These are phyloP conservation scores for Carallia pectinifolia DNA, from an alignment of 345 rosid species.

Conservation along the genomic window DNA sequence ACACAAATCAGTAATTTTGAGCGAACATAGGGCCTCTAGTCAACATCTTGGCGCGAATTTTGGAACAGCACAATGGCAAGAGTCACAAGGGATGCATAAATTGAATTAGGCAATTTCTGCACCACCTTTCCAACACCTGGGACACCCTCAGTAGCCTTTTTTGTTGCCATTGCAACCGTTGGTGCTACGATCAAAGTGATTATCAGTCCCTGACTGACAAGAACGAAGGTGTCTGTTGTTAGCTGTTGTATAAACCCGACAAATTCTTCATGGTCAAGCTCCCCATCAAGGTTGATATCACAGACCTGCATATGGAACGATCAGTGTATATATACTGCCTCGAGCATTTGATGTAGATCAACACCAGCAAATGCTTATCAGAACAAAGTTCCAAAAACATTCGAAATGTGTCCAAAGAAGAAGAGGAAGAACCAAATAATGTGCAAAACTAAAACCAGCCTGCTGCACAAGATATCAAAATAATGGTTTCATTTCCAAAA, in stretches of 20 bases:
- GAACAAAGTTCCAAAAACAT: too few relatives aligned
- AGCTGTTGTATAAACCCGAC: constrained; percentile 58
- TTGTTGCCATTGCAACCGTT: constrained; percentile 81
- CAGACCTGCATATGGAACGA: constrained; percentile 43
- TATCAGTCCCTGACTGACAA: constrained; percentile 80
- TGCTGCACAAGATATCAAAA: too few relatives aligned
- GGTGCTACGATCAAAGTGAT: constrained; percentile 82
- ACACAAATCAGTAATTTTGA: not conserved
- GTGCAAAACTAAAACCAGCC: too few relatives aligned
- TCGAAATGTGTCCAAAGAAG: too few relatives aligned
- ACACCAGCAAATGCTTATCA: too few relatives aligned
- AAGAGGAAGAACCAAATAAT: too few relatives aligned
- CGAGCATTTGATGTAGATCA: too few relatives aligned
- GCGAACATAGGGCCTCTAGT: constrained; percentile 6
- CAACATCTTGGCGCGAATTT: constrained; percentile 25
- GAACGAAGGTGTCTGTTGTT: constrained; percentile 54
- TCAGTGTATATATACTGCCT: not conserved
- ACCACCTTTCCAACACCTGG: constrained; percentile 84
- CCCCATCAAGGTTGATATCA: constrained; percentile 77
- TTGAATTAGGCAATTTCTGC: constrained; percentile 69
- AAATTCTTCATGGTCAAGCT: constrained; percentile 70
- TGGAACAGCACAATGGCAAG: constrained; percentile 70
- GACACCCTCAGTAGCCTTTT: constrained; percentile 81
- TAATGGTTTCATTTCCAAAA: too few relatives aligned
- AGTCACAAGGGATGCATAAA: constrained; percentile 82